Evolutionary conservation across 192 early-diverging fungal species (phyloP).

Genomic region (Funneliformis mosseae): DNA sequence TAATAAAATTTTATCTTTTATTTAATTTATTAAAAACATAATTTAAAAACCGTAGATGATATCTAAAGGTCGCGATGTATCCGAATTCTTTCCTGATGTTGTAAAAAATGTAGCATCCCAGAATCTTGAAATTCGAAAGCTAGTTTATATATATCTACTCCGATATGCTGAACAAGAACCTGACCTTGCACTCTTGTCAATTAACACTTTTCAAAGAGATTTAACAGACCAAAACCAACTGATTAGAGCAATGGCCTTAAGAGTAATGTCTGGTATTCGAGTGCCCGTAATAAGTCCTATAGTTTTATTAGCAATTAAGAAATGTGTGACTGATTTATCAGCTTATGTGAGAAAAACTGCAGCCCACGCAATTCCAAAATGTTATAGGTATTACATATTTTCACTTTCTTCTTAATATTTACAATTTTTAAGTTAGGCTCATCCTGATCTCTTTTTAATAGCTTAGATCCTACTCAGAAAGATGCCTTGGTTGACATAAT

Average conservation of each 20-base stretch:
- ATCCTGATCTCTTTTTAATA: slow-evolving; percentile 37
- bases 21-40: neutral
- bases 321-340: slow-evolving; percentile 80
- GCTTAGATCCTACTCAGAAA: slow-evolving; percentile 77
- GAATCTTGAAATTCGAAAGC: slow-evolving; percentile 86
- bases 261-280: slow-evolving; percentile 94
- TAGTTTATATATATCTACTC: slow-evolving; percentile 96
- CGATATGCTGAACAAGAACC: slow-evolving; percentile 96
- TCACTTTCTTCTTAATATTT: neutral
- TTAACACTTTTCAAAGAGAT: slow-evolving; percentile 99
- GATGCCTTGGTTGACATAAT: slow-evolving; percentile 80
- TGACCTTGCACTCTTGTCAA: slow-evolving; percentile 90
- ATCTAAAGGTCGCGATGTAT: slow-evolving; percentile 87
- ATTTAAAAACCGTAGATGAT: slow-evolving; percentile 62
- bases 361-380: slow-evolving; percentile 88
- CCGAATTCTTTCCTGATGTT: slow-evolving; percentile 90
- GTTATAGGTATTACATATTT: slow-evolving; percentile 61
- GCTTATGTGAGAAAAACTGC: slow-evolving; percentile 94
- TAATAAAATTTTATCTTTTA: neutral
- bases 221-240: slow-evolving; percentile 88
- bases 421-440: neutral
- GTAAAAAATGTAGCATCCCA: slow-evolving; percentile 96
- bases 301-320: slow-evolving; percentile 88
- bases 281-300: slow-evolving; percentile 92
- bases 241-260: slow-evolving; percentile 93